Conservation (phyloP, 306 rosid genomes). For the Cucurbita moschata region DNA sequence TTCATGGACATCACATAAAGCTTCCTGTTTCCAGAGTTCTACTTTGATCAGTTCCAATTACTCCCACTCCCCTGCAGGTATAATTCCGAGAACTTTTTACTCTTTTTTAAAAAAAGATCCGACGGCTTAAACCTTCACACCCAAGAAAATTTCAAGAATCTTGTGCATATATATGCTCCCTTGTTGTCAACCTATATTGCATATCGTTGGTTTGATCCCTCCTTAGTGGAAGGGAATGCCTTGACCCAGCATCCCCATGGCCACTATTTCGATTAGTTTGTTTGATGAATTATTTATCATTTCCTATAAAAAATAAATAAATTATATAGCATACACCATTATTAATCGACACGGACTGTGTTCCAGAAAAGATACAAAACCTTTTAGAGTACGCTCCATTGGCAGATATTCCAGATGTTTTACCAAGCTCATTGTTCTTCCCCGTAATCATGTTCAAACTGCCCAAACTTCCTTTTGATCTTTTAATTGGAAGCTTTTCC, state of each 20-base stretch:
- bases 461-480: conserved; percentile 98
- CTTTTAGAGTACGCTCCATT: conserved; percentile 85
- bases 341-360: background rate
- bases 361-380: conserved; percentile 19
- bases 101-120: background rate
- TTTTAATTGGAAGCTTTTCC: conserved; percentile 85
- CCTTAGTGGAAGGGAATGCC: background rate
- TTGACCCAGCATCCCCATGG: background rate
- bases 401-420: conserved; percentile 62
- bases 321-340: background rate
- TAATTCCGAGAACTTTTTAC: conserved; percentile 19
- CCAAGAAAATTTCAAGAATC: background rate
- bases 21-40: background rate
- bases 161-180: background rate
- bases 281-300: background rate
- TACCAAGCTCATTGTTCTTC: conserved; percentile 63
- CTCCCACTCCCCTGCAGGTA: conserved; percentile 41
- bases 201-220: background rate
- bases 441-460: conserved; percentile 97
- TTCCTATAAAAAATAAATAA: background rate
- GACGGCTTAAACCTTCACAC: background rate
- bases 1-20: background rate
- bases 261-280: background rate
- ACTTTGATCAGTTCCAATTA: background rate
- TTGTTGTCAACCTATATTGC: background rate